Evolutionary conservation across 768 basidiomycete species (phyloP), one percentile per base, ranked within the genome.

Genomic region (Butyriboletus loyo): DNA sequence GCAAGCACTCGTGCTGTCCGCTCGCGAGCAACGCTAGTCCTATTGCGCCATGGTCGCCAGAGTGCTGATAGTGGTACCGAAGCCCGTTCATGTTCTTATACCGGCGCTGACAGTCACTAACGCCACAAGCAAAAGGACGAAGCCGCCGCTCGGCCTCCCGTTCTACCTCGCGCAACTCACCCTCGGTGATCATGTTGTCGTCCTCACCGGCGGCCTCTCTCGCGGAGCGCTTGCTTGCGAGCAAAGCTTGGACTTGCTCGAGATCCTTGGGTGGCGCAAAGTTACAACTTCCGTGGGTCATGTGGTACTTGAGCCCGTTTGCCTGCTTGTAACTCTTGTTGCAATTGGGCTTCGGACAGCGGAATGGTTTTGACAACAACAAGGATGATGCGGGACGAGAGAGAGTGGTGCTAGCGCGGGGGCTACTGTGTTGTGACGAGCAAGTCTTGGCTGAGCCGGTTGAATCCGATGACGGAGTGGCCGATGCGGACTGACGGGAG

Each of bases 11-110:
- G 62, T 84, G 88, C 58, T 84, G 75, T 4, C 89, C 89, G 47
- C 81, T 82, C 4, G 91, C 90, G 39, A 98, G 79, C 61, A 97
- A 73, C 39, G 85, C 83, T 0, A 98, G 76, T 6, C 97, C 97
- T 37, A 92, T 78, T 7, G 89, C 87, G 4, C 96, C 96, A 69
- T 98, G 97, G 38, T 94, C 92, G 11, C 95, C 96, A 21, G 89
- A 89, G 71, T 98, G 96, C 70, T 94, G 89, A 67, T 98, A 98
- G 72, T 98, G 96, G 57, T 98, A 98, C 63, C 90, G 73, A 56
- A 98, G 74, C 0, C 96, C 96, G 69, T 98, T 98, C 94, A 98
- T 96, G 67, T 99, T 98, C 81, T 98, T 94, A 75, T 98, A 98
- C 65, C 95, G 72, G 65, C 95, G 81, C 67, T 81, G 78, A 62